Percentiles rank a stretch among this genome's conserved stretches.
phyloP scores from a whole-genome alignment of 2,329 filamentous ascomycete genomes.

The Calonectria pteridis region DNA sequence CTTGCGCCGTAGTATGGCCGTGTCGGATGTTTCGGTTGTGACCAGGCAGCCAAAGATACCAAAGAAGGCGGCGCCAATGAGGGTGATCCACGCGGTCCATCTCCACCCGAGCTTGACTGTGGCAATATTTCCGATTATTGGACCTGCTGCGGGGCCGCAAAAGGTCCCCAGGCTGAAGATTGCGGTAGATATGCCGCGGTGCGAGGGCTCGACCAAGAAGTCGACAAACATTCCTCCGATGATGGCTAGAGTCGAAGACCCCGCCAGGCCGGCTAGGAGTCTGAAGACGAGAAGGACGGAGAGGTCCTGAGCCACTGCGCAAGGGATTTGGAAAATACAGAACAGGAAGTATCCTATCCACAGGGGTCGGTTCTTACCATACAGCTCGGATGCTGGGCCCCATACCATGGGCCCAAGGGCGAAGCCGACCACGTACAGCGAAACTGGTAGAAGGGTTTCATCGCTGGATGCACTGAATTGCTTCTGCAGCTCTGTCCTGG shows the following conservation, averaged over 20 bases:
- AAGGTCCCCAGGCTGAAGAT: background rate
- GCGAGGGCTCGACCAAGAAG: background rate
- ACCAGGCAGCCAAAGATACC: background rate
- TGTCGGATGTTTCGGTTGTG: background rate
- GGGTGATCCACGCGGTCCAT: slow-evolving; percentile 2
- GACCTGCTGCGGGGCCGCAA: background rate
- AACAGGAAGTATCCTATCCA: slow-evolving; percentile 11
- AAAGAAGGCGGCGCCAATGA: background rate
- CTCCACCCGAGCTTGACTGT: background rate
- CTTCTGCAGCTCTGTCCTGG: background rate
- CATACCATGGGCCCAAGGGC: background rate
- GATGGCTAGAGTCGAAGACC: background rate
- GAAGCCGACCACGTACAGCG: background rate
- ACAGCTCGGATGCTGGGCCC: background rate
- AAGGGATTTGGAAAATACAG: background rate
- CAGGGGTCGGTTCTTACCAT: background rate
- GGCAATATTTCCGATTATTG: background rate
- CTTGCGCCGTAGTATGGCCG: background rate
- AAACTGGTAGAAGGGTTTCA: background rate
- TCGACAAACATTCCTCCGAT: slow-evolving; percentile 2
- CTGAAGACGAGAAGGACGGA: background rate
- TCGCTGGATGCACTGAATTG: background rate
- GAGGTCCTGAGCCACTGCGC: background rate
- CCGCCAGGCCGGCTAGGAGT: background rate
- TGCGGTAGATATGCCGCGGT: background rate